phyloP scores from a whole-genome alignment of 2,329 filamentous ascomycete genomes.

The Botryotinia calthae region DNA sequence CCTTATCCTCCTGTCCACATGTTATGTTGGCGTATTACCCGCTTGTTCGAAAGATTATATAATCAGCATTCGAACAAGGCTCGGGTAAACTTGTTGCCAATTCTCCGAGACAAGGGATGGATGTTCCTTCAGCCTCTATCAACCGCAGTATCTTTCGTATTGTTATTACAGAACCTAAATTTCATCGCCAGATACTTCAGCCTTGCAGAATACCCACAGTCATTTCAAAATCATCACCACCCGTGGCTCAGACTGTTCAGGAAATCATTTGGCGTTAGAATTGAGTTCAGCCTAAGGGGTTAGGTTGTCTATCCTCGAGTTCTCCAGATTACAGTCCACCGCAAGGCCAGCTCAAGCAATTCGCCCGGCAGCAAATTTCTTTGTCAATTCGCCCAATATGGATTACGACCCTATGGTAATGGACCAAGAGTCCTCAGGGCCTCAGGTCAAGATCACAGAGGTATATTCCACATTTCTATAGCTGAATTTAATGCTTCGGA shows the following conservation, averaged over 20 bases:
- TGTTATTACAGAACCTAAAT: conserved; percentile 10
- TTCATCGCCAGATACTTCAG: conserved; percentile 23
- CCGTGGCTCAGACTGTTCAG: conserved; percentile 1
- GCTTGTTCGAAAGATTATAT: neutral
- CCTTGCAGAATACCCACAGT: conserved; percentile 27
- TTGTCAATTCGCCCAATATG: conserved; percentile 39
- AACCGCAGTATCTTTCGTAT: conserved; percentile 10
- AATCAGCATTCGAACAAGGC: neutral
- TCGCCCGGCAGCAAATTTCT: conserved; percentile 14
- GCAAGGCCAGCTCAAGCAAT: conserved; percentile 26
- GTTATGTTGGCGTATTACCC: neutral
- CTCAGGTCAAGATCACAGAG: conserved; percentile 47
- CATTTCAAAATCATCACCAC: neutral
- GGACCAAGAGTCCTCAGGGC: conserved; percentile 46
- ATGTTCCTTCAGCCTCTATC: conserved; percentile 18
- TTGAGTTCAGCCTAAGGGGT: conserved; percentile 8
- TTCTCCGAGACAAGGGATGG: conserved; percentile 10
- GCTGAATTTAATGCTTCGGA: conserved; percentile 9
- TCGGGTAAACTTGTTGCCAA: neutral
- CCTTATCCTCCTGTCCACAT: conserved; percentile 4
- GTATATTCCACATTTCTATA: conserved; percentile 32
- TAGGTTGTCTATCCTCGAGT: conserved; percentile 9
- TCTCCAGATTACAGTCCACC: neutral
- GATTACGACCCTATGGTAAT: conserved; percentile 47
- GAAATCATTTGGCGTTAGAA: neutral